These are phyloP conservation scores for Cyphellophora europaea DNA, from an alignment of 2,329 filamentous ascomycete genomes.

Conservation along the genomic window DNA sequence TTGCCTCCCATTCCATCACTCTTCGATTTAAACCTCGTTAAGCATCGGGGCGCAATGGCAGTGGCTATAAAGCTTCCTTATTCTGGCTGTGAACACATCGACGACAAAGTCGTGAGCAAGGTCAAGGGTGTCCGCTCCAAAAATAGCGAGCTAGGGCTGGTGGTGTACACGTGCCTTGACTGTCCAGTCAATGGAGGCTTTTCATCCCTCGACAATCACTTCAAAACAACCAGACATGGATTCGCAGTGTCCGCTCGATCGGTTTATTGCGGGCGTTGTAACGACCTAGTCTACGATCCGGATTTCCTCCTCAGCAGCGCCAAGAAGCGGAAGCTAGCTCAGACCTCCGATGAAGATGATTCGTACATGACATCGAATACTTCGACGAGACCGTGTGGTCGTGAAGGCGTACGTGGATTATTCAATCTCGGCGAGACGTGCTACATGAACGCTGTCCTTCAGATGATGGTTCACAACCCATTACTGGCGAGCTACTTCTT, in stretches of 20 bases:
- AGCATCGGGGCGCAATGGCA: too few species aligned
- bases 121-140: conserved; percentile 10
- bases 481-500: conserved; percentile 87
- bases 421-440: conserved; percentile 98
- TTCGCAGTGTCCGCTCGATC: conserved; percentile 15
- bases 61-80: conserved; percentile 12
- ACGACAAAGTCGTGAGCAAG: conserved; percentile 11
- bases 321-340: conserved; percentile 27
- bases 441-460: conserved; percentile 93
- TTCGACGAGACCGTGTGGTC: conserved; percentile 63
- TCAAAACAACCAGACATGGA: conserved; percentile 14
- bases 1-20: too few species aligned
- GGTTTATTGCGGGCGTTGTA: conserved; percentile 16
- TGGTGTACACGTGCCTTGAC: conserved; percentile 16
- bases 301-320: conserved; percentile 10
- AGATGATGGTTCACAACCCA: conserved; percentile 88
- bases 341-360: conserved; percentile 52
- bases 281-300: conserved; percentile 18
- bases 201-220: conserved; percentile 14
- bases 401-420: conserved; percentile 79
- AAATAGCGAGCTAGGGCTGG: conserved; percentile 12
- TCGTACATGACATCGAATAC: conserved; percentile 17
- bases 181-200: conserved; percentile 14
- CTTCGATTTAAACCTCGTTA: too few species aligned
- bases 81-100: conserved; percentile 18